phyloP scores from a whole-genome alignment of 495 filamentous ascomycete genomes.

The Penicillium cataractarum region DNA sequence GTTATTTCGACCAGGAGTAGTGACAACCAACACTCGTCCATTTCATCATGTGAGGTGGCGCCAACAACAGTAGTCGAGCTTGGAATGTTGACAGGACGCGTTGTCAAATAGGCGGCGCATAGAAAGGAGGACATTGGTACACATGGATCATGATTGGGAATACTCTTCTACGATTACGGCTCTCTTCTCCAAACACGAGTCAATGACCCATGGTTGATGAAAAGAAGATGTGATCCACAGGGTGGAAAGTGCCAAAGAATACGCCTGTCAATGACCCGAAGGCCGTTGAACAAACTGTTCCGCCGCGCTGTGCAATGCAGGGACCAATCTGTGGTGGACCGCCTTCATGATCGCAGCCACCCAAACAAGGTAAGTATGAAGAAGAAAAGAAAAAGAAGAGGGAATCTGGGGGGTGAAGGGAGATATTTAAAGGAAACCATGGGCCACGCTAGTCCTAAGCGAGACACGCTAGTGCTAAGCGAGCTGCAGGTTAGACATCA shows the following conservation, averaged over 20 bases:
- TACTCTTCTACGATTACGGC: too few relatives aligned
- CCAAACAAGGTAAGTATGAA: conserved; percentile 79
- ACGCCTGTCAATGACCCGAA: conserved; percentile 67
- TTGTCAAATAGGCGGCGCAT: too few relatives aligned
- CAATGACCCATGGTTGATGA: conserved; percentile 53
- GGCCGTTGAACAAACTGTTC: conserved; percentile 61
- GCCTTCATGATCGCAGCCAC: conserved; percentile 64
- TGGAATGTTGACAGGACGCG: too few relatives aligned
- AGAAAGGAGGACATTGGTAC: too few relatives aligned
- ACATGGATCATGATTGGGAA: too few relatives aligned
- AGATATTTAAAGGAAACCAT: conserved; percentile 31
- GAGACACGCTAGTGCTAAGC: conserved; percentile 42
- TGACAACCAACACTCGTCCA: too few relatives aligned
- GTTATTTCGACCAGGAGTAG: too few relatives aligned
- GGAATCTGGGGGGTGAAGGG: conserved; percentile 19
- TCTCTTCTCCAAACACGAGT: conserved; percentile 56
- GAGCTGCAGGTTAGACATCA: background rate
- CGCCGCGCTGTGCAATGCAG: conserved; percentile 73
- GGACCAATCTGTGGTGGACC: conserved; percentile 61
- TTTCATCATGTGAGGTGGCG: too few relatives aligned
- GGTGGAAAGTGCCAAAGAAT: conserved; percentile 67
- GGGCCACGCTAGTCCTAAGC: conserved; percentile 37
- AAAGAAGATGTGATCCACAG: conserved; percentile 50
- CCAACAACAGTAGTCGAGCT: too few relatives aligned
- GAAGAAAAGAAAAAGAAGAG: conserved; percentile 53